phyloP scores from a whole-genome alignment of 176 grass and related monocot species.

The Thinopyrum elongatum region DNA sequence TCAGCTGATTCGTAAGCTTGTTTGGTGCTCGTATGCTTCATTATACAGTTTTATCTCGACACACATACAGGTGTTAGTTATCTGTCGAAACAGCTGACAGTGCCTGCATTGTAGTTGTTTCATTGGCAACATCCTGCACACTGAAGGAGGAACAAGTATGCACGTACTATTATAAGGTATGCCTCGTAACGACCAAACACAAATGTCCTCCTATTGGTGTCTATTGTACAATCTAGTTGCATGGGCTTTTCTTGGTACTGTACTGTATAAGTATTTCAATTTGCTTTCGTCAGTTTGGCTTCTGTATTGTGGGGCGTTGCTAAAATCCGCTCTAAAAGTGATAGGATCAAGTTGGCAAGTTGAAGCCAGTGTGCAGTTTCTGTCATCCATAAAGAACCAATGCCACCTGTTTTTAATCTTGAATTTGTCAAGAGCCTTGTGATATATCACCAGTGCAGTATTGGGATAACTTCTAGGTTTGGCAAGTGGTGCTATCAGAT shows the following conservation, averaged over 20 bases:
- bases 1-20: neutral
- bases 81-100: neutral
- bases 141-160: neutral
- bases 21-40: neutral
- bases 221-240: constrained; percentile 5
- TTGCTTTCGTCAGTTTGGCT: constrained; percentile 9
- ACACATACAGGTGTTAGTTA: neutral
- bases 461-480: constrained; percentile 41
- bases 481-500: constrained; percentile 37
- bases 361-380: constrained; percentile 22
- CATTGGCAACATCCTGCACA: neutral
- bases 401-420: constrained; percentile 30
- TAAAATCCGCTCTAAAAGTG: neutral
- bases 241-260: constrained; percentile 10
- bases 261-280: neutral
- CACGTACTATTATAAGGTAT: neutral
- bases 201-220: neutral
- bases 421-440: constrained; percentile 23
- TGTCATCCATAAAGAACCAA: constrained; percentile 22
- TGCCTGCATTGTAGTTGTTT: neutral
- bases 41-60: neutral
- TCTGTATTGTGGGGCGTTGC: neutral
- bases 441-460: constrained; percentile 26
- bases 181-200: neutral
- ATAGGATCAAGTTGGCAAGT: constrained; percentile 9